Percentiles rank a stretch among this genome's conserved stretches.
Conservation (phyloP, 2,329 filamentous ascomycete species). For the Calcarisporium arbuscula region DNA sequence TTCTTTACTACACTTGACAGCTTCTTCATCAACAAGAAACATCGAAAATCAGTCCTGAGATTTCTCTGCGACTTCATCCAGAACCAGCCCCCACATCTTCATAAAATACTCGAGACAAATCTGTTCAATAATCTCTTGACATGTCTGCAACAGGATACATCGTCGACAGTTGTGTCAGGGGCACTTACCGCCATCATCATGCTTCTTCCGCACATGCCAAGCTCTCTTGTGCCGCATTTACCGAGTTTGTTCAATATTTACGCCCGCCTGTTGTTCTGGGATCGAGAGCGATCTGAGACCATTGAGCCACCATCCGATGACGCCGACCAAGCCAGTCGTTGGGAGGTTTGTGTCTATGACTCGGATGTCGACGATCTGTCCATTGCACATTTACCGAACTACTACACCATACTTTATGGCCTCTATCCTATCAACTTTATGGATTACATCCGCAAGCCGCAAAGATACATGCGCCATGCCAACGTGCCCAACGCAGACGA, state of each 20-base stretch:
- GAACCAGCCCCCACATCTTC: slow-evolving; percentile 71
- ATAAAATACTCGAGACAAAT: slow-evolving; percentile 65
- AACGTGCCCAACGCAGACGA: slow-evolving; percentile 65
- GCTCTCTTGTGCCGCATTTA: slow-evolving; percentile 60
- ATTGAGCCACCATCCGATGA: slow-evolving; percentile 33
- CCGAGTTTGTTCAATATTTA: slow-evolving; percentile 77
- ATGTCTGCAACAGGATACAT: slow-evolving; percentile 72
- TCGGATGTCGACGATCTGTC: slow-evolving; percentile 55
- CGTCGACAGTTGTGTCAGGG: slow-evolving; percentile 68
- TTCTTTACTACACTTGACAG: slow-evolving; percentile 61
- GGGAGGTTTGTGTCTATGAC: slow-evolving; percentile 59
- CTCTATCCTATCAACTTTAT: slow-evolving; percentile 82
- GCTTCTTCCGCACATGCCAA: slow-evolving; percentile 76
- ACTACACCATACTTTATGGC: slow-evolving; percentile 78
- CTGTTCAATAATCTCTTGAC: slow-evolving; percentile 66
- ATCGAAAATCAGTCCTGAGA: slow-evolving; percentile 57
- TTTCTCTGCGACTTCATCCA: slow-evolving; percentile 69
- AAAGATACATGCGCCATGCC: slow-evolving; percentile 68
- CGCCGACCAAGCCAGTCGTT: slow-evolving; percentile 32
- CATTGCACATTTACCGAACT: slow-evolving; percentile 63
- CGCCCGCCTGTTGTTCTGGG: slow-evolving; percentile 74
- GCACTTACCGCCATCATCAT: slow-evolving; percentile 72
- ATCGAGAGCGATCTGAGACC: slow-evolving; percentile 43
- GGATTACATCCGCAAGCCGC: slow-evolving; percentile 77
- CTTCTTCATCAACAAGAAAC: slow-evolving; percentile 57